A percentile compares a stretch with the other conserved stretches of the same genome.
Conservation (phyloP, 805 yeast genomes). For the Lipomyces mesembrius region DNA sequence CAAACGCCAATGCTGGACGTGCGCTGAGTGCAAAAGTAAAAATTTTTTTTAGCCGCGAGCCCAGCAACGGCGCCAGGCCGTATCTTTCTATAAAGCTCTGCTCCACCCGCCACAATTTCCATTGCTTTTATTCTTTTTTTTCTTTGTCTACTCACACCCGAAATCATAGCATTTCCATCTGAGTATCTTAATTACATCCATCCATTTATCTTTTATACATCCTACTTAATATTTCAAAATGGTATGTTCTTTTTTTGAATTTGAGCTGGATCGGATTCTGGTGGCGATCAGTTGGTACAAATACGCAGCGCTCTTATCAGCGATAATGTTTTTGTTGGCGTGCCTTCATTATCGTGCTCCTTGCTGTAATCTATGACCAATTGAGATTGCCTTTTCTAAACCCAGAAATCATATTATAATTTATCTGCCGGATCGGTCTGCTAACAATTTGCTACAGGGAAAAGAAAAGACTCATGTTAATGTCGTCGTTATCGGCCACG, state of each 20-base stretch:
- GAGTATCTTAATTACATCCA: slow-evolving; percentile 40
- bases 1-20: neutral
- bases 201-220: slow-evolving; percentile 1
- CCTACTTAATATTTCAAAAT: slow-evolving; percentile 35
- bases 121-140: slow-evolving; percentile 41
- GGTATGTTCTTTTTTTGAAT: slow-evolving; percentile 38
- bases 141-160: slow-evolving; percentile 51
- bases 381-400: neutral
- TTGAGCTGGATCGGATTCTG: neutral
- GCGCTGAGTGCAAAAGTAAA: neutral
- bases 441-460: slow-evolving; percentile 28
- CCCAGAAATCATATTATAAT: neutral
- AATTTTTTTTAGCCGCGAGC: slow-evolving; percentile 14
- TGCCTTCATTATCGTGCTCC: too few species aligned
- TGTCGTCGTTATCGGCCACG: slow-evolving; percentile 99
- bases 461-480: slow-evolving; percentile 81
- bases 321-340: too few species aligned
- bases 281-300: neutral
- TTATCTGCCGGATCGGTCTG: slow-evolving; percentile 1
- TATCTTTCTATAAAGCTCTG: slow-evolving; percentile 20
- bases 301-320: neutral
- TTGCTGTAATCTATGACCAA: neutral
- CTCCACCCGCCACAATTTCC: slow-evolving; percentile 22
- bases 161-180: slow-evolving; percentile 50
- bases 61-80: neutral